These are phyloP conservation scores for Starmerella bombicola DNA, from an alignment of 805 yeast genomes.

Conservation along the genomic window DNA sequence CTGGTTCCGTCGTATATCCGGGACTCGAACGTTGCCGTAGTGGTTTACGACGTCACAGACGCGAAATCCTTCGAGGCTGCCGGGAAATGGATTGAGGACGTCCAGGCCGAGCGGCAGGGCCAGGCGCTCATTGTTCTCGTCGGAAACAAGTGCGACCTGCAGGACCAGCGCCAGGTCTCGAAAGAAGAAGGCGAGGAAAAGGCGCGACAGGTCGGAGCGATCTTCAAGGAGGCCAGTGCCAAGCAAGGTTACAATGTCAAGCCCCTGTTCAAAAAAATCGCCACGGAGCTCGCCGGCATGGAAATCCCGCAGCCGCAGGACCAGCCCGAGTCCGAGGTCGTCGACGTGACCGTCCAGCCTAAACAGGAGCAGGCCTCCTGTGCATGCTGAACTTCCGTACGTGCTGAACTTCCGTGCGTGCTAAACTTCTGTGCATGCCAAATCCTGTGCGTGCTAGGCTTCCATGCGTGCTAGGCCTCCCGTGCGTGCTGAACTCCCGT, in stretches of 20 bases:
- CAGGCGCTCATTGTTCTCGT: constrained; percentile 83
- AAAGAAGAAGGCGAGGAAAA: constrained; percentile 80
- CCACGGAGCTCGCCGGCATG: constrained; percentile 80
- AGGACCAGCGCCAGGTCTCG: constrained; percentile 72
- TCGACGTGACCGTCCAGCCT: constrained; percentile 24
- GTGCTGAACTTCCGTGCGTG: constrained; percentile 16
- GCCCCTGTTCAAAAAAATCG: constrained; percentile 75
- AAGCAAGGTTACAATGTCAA: constrained; percentile 92
- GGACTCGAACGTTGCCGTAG: constrained; percentile 93
- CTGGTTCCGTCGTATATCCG: constrained; percentile 91
- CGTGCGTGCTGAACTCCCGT: constrained; percentile 11
- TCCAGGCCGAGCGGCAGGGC: constrained; percentile 78
- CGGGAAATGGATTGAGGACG: constrained; percentile 89
- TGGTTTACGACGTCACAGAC: constrained; percentile 86
- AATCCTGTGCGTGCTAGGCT: constrained; percentile 24
- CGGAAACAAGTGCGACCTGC: constrained; percentile 83
- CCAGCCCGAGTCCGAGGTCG: constrained; percentile 21
- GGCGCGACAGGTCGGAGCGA: constrained; percentile 61
- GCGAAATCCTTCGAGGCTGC: constrained; percentile 69
- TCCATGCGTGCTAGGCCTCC: constrained; percentile 18
- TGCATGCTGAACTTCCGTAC: constrained; percentile 15
- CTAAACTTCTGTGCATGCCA: constrained; percentile 14
- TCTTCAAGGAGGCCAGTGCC: constrained; percentile 85
- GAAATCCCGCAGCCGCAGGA: constrained; percentile 29
- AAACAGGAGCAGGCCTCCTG: constrained; percentile 25